phyloP scores from a whole-genome alignment of 2,329 filamentous ascomycete species.

The Aureobasidium namibiae region DNA sequence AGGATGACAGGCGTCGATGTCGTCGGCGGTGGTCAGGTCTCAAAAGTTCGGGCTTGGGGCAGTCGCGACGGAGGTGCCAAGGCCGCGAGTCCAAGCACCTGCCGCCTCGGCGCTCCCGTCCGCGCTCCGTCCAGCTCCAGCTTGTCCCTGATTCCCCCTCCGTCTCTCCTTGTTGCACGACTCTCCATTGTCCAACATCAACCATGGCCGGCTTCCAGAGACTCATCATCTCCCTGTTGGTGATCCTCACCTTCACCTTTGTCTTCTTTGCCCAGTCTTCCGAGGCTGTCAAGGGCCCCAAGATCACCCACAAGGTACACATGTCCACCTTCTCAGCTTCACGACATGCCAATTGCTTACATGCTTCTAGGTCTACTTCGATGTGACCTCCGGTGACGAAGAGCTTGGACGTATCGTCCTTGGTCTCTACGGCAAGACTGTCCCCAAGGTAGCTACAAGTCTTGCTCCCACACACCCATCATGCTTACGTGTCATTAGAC shows the following conservation, averaged over 20 bases:
- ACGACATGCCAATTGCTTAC: neutral
- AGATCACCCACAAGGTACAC: conserved; percentile 82
- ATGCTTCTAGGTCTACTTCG: conserved; percentile 60
- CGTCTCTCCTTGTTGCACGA: conserved; percentile 8
- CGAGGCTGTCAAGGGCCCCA: conserved; percentile 71
- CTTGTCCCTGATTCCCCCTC: neutral
- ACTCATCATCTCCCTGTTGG: conserved; percentile 61
- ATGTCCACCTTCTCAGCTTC: neutral
- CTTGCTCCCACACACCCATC: neutral
- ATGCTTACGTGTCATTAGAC: conserved; percentile 36
- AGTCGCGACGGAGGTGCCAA: neutral
- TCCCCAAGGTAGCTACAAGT: conserved; percentile 53
- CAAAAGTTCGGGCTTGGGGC: no score
- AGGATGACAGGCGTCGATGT: neutral
- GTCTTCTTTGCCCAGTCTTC: conserved; percentile 68
- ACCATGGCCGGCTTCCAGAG: conserved; percentile 70
- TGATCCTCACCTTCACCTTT: conserved; percentile 68
- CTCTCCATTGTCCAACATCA: no score
- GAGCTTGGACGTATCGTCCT: conserved; percentile 67
- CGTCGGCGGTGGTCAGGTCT: neutral
- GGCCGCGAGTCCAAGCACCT: neutral
- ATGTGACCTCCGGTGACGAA: conserved; percentile 69
- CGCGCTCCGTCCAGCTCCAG: neutral
- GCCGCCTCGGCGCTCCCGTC: neutral
- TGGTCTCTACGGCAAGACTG: conserved; percentile 80